Base-by-base conservation (phyloP, 2,329 filamentous ascomycete species). In the Pyrenophora seminiperda region DNA sequence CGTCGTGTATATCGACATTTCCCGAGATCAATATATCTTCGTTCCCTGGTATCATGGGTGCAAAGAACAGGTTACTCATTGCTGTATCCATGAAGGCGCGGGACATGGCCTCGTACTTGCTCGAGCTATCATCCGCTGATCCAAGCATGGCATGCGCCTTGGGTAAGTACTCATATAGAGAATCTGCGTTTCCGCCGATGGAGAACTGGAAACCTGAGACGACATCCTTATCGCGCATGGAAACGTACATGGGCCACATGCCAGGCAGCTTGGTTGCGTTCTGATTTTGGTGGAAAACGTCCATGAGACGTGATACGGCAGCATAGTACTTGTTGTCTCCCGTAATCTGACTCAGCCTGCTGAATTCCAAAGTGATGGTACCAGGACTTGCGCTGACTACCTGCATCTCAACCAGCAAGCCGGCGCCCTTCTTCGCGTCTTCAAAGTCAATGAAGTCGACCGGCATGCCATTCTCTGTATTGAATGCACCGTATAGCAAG, bases 81-180 rank as follows among this genome's bases (percentile, higher is more conserved):
- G 32, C 79, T 71, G 18, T 72, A 40, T 76, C 76, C 9, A 77
- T 77, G 17, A 76, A 70, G 7, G 61, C 43, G 48, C 75, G 73
- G 3, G 73, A 71, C 39, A 71, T 75, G 57, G 86, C 81, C 65
- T 85, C 90, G 7, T 85, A 73, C 13, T 79, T 79, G n/a, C 74
- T 61, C 60, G 82, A 82, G 11, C 76, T 69, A 0, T 74, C 70
- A 3, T 77, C 73, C 1, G 71, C 56, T 3, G 79, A 79, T 10
- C 70, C 69, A 15, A 72, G 66, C 7, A 73, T 61, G 15, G 65
- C 61, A 33, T 61, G 53, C 52, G 64, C 68, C 43, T 73, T 73
- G 9, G 71, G 70, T 20, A 73, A 66, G 38, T 73, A 73, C 44
- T 73, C 71, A 47, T 71, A 73, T 3, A 68, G 55, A 5, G 68